phyloP scores from a whole-genome alignment of 148 eudicot species.

The Mesembryanthemum crystallinum region DNA sequence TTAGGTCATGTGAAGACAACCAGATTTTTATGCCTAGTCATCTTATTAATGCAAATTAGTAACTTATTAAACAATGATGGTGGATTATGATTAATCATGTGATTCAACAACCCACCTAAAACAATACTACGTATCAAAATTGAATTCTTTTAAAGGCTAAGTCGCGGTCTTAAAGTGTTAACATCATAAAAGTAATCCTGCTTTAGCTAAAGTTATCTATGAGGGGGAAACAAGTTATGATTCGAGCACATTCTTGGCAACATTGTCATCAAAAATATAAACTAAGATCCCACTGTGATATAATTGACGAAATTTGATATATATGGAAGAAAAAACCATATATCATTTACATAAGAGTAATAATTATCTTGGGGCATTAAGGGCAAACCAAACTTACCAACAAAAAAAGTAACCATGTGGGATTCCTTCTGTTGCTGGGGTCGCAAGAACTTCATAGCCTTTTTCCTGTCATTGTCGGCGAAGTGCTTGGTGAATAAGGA shows the following conservation, averaged over 20 bases:
- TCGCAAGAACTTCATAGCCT: constrained; percentile 88
- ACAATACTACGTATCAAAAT: constrained; percentile 5
- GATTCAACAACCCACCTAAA: constrained; percentile 10
- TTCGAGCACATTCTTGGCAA: constrained; percentile 5
- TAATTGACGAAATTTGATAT: not conserved
- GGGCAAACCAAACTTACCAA: constrained; percentile 45
- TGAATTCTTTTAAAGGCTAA: constrained; percentile 13
- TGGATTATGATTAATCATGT: constrained; percentile 4
- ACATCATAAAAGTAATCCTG: not conserved
- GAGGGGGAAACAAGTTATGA: constrained; percentile 4
- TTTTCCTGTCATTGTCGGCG: constrained; percentile 86
- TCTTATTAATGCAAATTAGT: not conserved
- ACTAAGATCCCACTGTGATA: not conserved
- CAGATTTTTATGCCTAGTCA: too few species aligned
- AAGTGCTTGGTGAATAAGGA: constrained; percentile 91
- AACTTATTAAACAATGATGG: constrained; percentile 1
- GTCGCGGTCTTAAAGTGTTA: constrained; percentile 2
- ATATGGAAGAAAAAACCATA: not conserved
- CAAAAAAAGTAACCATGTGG: constrained; percentile 90
- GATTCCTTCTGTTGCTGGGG: constrained; percentile 83
- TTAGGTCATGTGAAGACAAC: too few species aligned
- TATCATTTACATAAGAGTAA: not conserved
- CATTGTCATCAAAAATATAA: constrained; percentile 16
- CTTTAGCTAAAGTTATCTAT: not conserved
- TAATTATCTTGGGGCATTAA: not conserved